Conservation (phyloP, 2,329 filamentous ascomycete genomes). For the Cladosporium oxysporum region DNA sequence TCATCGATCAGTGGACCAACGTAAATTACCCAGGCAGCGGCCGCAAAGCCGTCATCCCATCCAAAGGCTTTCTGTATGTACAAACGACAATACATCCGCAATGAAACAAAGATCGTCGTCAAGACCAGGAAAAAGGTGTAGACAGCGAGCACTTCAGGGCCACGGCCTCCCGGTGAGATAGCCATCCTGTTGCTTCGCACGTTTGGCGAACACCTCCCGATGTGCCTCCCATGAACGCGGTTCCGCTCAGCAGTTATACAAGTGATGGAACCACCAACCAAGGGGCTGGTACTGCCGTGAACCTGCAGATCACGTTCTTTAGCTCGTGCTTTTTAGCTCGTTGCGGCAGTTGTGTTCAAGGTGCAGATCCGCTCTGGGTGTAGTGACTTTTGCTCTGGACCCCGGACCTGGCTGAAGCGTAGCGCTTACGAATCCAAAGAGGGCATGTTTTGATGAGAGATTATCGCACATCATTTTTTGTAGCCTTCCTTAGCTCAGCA, state of each 20-base stretch:
- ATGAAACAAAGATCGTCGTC: slow-evolving; percentile 20
- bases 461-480: not conserved
- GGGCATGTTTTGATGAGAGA: not conserved
- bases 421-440: not conserved
- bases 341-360: not conserved
- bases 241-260: not conserved
- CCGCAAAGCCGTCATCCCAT: slow-evolving; percentile 19
- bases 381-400: not conserved
- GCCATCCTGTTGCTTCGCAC: slow-evolving; percentile 1
- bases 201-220: not conserved
- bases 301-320: not conserved
- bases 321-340: not conserved
- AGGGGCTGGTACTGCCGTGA: not conserved
- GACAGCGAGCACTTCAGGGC: slow-evolving; percentile 20
- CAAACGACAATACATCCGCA: slow-evolving; percentile 22
- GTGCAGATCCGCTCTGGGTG: not conserved
- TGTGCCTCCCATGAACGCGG: not conserved
- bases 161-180: slow-evolving; percentile 21
- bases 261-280: not conserved
- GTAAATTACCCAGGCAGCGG: slow-evolving; percentile 19
- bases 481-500: not conserved
- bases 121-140: slow-evolving; percentile 21
- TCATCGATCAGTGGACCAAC: not conserved
- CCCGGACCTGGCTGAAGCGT: not conserved
- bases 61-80: slow-evolving; percentile 21